Evolutionary conservation across 176 grass and related monocot species (phyloP).

Genomic region (Eleusine coracana): DNA sequence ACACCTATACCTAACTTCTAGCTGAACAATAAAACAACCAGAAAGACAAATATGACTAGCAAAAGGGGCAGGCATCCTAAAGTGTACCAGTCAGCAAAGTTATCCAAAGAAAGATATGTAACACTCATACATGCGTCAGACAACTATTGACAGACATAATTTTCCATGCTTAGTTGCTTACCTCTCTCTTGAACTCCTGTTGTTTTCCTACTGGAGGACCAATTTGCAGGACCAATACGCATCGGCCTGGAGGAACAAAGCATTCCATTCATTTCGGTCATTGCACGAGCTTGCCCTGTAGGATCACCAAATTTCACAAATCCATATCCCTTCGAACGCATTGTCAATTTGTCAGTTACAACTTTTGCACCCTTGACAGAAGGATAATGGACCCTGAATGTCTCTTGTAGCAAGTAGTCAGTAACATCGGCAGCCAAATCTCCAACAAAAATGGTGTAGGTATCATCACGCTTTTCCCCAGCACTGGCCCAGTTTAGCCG

Average conservation of each 20-base stretch:
- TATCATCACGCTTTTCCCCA: constrained; percentile 90
- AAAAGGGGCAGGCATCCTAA: constrained; percentile 32
- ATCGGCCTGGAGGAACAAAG: constrained; percentile 84
- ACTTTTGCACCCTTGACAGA: constrained; percentile 96
- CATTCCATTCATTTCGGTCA: constrained; percentile 99
- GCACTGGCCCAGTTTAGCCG: constrained; percentile 93
- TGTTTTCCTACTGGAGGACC: constrained; percentile 63
- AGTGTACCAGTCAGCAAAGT: constrained; percentile 15
- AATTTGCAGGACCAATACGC: constrained; percentile 78
- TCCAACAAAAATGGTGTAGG: constrained; percentile 89
- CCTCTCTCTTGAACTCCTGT: constrained; percentile 77
- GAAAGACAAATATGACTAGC: constrained; percentile 1
- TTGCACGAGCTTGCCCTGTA: constrained; percentile 85
- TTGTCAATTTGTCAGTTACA: constrained; percentile 92
- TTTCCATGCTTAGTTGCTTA: constrained; percentile 30
- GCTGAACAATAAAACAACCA: constrained; percentile 36
- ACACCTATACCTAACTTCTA: constrained; percentile 43
- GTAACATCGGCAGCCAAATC: constrained; percentile 96
- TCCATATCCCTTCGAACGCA: constrained; percentile 92
- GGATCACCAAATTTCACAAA: constrained; percentile 93
- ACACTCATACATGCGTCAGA: background rate
- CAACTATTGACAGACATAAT: background rate
- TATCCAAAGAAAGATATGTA: constrained; percentile 15
- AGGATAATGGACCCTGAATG: constrained; percentile 79
- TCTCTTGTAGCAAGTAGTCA: constrained; percentile 90